Base-by-base conservation (phyloP, 768 basidiomycete species). In the Trametes gibbosa region DNA sequence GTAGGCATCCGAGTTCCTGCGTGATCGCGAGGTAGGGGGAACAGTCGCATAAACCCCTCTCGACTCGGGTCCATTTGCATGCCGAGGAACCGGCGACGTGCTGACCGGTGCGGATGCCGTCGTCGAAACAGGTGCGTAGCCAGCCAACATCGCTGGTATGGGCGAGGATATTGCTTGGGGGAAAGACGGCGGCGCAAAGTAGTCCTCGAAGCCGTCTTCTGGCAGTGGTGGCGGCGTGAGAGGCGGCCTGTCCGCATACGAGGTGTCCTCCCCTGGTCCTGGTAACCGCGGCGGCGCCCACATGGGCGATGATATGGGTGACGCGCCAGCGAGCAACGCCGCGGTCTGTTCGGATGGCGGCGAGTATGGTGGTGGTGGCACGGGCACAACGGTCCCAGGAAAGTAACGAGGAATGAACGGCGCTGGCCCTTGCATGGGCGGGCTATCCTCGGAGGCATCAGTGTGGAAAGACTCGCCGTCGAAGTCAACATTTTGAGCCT, bases 361-460 rank as follows among this genome's bases (percentile, higher is more conserved):
- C 29, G 67, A 59, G 63, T 77, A 74, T 27, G 76, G 69, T 23
- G 78, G 76, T 10, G 76, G 80, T 7, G 77, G 75, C 34, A 72
- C 60, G 37, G 73, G 72, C 17, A 78, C 71, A 29, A 74, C 66
- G 0, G 80, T 79, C 9, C 79, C 80, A 25, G 82, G 83, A 78
- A 84, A 84, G 69, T 77, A 84, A 65, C 81, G 78, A 69, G 83
- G 81, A 19, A 81, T 69, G 68, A 84, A 84, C 3, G 78, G 75
- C 9, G 70, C 71, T 25, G 81, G 79, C 12, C 80, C 82, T 21
- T 68, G 65, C 76, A 80, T 79, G 34, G 66, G 63, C 40, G 66
- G 69, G 17, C 60, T 63, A 62, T 69, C 67, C 46, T 69, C 68
- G 42, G 69, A 69, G 37, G 61, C 66, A 63, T 70, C 66, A 19